phyloP scores from a whole-genome alignment of 139 green algal species.

The Chlamydomonas sp. region DNA sequence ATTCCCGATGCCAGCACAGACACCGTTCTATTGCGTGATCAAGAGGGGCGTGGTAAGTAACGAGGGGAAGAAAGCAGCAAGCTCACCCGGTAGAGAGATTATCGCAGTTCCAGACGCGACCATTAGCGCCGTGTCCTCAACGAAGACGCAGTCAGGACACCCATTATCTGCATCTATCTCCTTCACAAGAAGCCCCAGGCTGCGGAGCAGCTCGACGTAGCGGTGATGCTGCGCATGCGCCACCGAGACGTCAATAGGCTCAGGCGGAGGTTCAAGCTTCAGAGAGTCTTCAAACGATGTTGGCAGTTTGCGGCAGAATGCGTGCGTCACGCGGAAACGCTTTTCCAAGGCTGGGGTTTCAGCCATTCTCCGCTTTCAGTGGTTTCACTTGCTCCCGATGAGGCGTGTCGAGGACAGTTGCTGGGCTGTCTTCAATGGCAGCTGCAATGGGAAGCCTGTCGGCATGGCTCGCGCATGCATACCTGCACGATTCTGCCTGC shows the following conservation, averaged over 20 bases:
- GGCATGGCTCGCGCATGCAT: too few relatives aligned
- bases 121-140: slow-evolving; percentile 33
- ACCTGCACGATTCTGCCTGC: too few relatives aligned
- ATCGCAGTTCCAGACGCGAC: background rate
- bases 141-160: slow-evolving; percentile 46
- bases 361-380: too few relatives aligned
- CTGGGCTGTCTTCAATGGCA: too few relatives aligned
- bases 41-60: background rate
- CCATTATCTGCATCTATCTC: slow-evolving; percentile 24
- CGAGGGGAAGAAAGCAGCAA: background rate
- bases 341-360: too few relatives aligned
- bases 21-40: too few relatives aligned
- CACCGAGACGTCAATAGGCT: slow-evolving; percentile 3
- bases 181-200: background rate
- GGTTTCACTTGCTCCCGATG: background rate
- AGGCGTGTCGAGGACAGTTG: background rate
- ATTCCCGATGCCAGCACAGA: too few relatives aligned
- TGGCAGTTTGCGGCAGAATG: slow-evolving; percentile 20
- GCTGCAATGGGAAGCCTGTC: too few relatives aligned
- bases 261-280: slow-evolving; percentile 9
- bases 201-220: slow-evolving; percentile 22
- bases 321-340: slow-evolving; percentile 8
- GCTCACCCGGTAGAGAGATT: slow-evolving; percentile 10
- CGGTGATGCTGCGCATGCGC: slow-evolving; percentile 26
- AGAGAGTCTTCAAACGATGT: slow-evolving; percentile 20